Evolutionary conservation across 192 early-diverging fungal genomes (phyloP).

Genomic region (Linnemannia schmuckeri): DNA sequence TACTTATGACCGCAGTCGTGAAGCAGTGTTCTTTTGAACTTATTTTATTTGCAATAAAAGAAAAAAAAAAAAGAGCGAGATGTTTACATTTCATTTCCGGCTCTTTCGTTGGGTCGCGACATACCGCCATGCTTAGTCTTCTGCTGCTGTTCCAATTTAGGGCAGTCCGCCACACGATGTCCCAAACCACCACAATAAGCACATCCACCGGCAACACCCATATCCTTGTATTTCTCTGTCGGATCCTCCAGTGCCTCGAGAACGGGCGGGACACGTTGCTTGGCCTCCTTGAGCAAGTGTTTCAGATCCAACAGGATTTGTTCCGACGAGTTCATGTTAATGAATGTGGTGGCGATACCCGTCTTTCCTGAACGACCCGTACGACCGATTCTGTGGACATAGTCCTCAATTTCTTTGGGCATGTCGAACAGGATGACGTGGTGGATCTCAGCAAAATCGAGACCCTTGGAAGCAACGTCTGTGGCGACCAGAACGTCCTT

Average conservation of each 20-base stretch:
- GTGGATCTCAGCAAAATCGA: slow-evolving; percentile 96
- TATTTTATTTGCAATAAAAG: not conserved
- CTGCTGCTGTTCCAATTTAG: slow-evolving; percentile 82
- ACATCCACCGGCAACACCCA: slow-evolving; percentile 82
- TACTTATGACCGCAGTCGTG: no score
- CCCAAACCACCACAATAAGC: slow-evolving; percentile 96
- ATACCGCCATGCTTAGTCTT: slow-evolving; percentile 58
- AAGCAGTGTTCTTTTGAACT: no score
- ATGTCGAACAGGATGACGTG: slow-evolving; percentile 99
- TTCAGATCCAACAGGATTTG: slow-evolving; percentile 96
- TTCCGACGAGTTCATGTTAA: slow-evolving; percentile 92
- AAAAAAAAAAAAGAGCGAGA: not conserved
- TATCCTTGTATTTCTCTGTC: slow-evolving; percentile 84
- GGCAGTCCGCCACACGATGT: slow-evolving; percentile 91
- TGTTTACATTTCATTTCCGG: slow-evolving; percentile 52
- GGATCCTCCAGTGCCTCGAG: slow-evolving; percentile 90
- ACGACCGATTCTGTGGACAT: slow-evolving; percentile 96
- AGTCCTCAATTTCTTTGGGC: slow-evolving; percentile 99
- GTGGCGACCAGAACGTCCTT: slow-evolving; percentile 98
- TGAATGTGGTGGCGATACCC: slow-evolving; percentile 97
- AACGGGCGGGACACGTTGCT: slow-evolving; percentile 92
- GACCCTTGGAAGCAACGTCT: slow-evolving; percentile 95
- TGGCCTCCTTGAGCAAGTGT: slow-evolving; percentile 90
- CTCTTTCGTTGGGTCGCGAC: slow-evolving; percentile 49
- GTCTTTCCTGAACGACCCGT: slow-evolving; percentile 97